Evolutionary conservation across 176 grass and related monocot species (phyloP), one percentile per base, ranked within the genome.

Genomic region (Zizania latifolia): DNA sequence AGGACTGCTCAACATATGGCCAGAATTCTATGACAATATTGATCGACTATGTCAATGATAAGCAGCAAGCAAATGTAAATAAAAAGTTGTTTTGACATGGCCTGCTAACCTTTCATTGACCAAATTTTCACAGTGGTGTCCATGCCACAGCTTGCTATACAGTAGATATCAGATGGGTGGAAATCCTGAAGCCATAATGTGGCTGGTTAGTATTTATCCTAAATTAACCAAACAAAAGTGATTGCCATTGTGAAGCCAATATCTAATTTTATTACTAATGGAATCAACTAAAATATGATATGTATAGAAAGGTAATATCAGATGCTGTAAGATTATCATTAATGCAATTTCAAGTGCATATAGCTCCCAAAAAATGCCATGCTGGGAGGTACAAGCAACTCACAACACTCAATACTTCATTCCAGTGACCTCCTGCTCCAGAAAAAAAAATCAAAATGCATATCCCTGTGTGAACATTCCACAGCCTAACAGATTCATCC

Each of bases 351-450:
- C 19, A 67, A 79, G 35, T 71, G 4, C 72, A 30, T 43, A 50
- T 27, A 8, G 38, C 53, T 77, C 10, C 36, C 31, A 68, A 83
- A 65, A 14, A 79, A 58, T 50, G 12, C 22, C 34, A 44, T 72
- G 68, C 17, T 58, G n/a, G 15, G 39, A 71, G n/a, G 30, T 34
- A 76, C 28, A 27, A 40, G 27, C 8, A 66, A 94, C 91, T 92
- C 86, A 98, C 95, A 84, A 98, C 95, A 90, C 95, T 98, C 77
- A 94, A 79, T 34, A 98, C 95, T 94, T 98, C 95, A 81, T 98
- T 98, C 24, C 95, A 70, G 40, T 98, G 95, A 71, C 95, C 95
- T 24, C 95, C 95, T 74, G 86, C 89, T 83, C 95, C 95, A 71
- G 95, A 82, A 84, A 98, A n/a, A n/a, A n/a, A 98, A 70, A 94